Conservation (phyloP, 2,329 filamentous ascomycete genomes). For the Diplocarpon mali region DNA sequence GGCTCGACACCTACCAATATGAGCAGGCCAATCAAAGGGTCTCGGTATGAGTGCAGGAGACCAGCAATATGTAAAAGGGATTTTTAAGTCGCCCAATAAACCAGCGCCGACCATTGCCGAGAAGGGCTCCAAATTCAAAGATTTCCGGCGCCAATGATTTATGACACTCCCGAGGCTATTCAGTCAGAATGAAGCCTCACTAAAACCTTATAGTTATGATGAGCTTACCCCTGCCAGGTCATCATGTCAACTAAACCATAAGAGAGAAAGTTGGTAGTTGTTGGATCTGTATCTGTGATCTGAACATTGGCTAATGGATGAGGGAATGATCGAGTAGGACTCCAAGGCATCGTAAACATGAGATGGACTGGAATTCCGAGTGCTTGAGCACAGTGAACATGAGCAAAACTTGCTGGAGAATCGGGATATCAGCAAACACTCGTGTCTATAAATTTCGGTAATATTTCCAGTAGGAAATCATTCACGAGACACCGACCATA, state of each 20-base stretch:
- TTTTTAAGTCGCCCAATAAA: slow-evolving; percentile 5
- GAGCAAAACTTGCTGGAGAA: slow-evolving; percentile 16
- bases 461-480: too few relatives aligned
- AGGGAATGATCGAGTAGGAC: slow-evolving; percentile 44
- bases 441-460: too few relatives aligned
- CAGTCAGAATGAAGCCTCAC: background rate
- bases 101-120: slow-evolving; percentile 27
- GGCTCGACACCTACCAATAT: slow-evolving; percentile 7
- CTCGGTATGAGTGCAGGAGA: slow-evolving; percentile 14
- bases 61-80: slow-evolving; percentile 14
- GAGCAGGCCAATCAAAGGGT: slow-evolving; percentile 11
- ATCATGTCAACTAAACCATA: slow-evolving; percentile 37
- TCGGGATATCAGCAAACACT: too few relatives aligned
- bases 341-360: slow-evolving; percentile 48
- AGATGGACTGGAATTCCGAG: slow-evolving; percentile 10
- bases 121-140: slow-evolving; percentile 18
- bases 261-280: slow-evolving; percentile 37
- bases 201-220: background rate
- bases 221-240: slow-evolving; percentile 37
- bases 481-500: too few relatives aligned
- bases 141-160: slow-evolving; percentile 1
- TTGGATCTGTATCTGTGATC: slow-evolving; percentile 38
- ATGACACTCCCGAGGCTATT: slow-evolving; percentile 3
- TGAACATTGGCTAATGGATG: slow-evolving; percentile 50
- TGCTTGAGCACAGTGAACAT: slow-evolving; percentile 20